A percentile compares a stretch with the other conserved stretches of the same genome.
phyloP scores from a whole-genome alignment of 2,329 filamentous ascomycete genomes.

The Aschersonia sp. region DNA sequence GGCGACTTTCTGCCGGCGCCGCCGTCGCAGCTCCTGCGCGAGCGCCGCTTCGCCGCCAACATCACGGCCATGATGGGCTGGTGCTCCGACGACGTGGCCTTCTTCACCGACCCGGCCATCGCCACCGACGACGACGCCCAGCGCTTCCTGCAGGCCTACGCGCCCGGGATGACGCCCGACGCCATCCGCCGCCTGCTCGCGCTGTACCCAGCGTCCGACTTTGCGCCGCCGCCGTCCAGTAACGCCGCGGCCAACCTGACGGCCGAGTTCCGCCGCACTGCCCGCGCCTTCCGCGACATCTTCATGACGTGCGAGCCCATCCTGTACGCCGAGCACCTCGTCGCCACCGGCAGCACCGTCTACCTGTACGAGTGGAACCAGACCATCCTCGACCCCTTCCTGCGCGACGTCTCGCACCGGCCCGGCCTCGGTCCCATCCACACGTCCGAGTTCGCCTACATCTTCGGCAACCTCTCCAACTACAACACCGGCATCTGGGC shows the following conservation, averaged over 20 bases:
- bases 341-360: slow-evolving; percentile 20
- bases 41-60: slow-evolving; percentile 38
- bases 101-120: slow-evolving; percentile 25
- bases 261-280: slow-evolving; percentile 32
- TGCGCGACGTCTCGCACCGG: slow-evolving; percentile 16
- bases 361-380: slow-evolving; percentile 39
- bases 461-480: slow-evolving; percentile 29
- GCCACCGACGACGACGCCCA: slow-evolving; percentile 21
- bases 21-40: slow-evolving; percentile 35
- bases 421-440: slow-evolving; percentile 31
- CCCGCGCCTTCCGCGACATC: slow-evolving; percentile 35
- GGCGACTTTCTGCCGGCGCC: slow-evolving; percentile 23
- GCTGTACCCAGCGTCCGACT: slow-evolving; percentile 35
- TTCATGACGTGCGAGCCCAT: slow-evolving; percentile 33
- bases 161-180: slow-evolving; percentile 14
- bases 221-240: slow-evolving; percentile 15
- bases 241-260: slow-evolving; percentile 19
- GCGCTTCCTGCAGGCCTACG: slow-evolving; percentile 23
- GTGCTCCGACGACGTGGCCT: slow-evolving; percentile 27
- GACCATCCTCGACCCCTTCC: slow-evolving; percentile 31
- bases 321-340: slow-evolving; percentile 23
- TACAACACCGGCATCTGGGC: slow-evolving; percentile 22
- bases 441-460: slow-evolving; percentile 37
- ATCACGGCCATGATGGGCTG: slow-evolving; percentile 47
- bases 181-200: slow-evolving; percentile 23